A percentile compares a stretch with the other conserved stretches of the same genome.
phyloP scores from a whole-genome alignment of 2,329 filamentous ascomycete genomes.

The Berkeleyomyces basicola region DNA sequence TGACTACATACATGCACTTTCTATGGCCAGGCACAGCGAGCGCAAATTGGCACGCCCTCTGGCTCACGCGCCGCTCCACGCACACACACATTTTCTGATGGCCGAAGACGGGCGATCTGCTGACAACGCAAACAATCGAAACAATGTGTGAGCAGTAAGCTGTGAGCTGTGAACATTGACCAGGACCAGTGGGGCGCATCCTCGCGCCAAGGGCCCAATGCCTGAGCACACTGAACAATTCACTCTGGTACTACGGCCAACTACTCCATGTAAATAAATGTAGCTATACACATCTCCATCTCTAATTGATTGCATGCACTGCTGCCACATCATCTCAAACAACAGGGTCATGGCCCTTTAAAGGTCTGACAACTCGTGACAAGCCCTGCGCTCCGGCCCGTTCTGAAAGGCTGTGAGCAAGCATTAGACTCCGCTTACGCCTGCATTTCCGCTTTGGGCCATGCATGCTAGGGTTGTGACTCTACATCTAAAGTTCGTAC shows the following conservation, averaged over 20 bases:
- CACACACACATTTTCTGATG: not conserved
- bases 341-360: not conserved
- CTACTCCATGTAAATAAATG: too few relatives aligned
- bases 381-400: not conserved
- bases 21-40: not conserved
- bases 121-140: not conserved
- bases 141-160: not conserved
- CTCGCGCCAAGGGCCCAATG: too few relatives aligned
- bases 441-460: not conserved
- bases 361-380: not conserved
- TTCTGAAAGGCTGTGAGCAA: not conserved
- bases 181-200: too few relatives aligned
- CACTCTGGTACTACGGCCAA: too few relatives aligned
- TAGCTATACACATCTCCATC: too few relatives aligned
- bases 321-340: conserved; percentile 1
- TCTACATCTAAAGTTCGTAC: not conserved
- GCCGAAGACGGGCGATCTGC: not conserved
- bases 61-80: not conserved
- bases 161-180: too few relatives aligned
- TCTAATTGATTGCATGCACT: not conserved
- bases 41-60: not conserved
- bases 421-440: not conserved
- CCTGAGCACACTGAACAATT: too few relatives aligned
- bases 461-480: not conserved
- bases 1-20: not conserved